These are phyloP conservation scores for Ophiostoma piceae DNA, from an alignment of 2,329 filamentous ascomycete genomes.

Conservation along the genomic window DNA sequence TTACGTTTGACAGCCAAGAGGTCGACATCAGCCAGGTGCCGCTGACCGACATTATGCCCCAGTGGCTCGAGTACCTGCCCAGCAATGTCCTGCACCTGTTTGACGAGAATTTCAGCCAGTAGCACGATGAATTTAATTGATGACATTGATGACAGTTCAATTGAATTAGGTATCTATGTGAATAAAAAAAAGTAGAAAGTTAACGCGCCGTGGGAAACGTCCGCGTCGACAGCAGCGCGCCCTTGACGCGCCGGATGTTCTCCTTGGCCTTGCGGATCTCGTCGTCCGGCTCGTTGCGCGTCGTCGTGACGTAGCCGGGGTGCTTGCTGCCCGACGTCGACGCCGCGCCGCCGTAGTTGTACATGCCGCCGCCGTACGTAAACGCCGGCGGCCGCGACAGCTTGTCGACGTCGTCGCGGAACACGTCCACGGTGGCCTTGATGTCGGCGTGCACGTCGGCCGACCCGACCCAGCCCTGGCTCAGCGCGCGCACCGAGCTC, in stretches of 20 bases:
- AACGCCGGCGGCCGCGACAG: constrained; percentile 38
- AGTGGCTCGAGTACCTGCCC: constrained; percentile 69
- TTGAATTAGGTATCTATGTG: not conserved
- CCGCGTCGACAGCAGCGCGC: constrained; percentile 66
- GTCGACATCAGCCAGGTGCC: constrained; percentile 67
- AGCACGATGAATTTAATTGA: too few relatives aligned
- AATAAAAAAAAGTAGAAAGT: too few relatives aligned
- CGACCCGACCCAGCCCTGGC: constrained; percentile 20
- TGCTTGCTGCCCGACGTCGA: constrained; percentile 36
- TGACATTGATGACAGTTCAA: too few relatives aligned
- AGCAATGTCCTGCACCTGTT: constrained; percentile 58
- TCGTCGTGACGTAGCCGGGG: constrained; percentile 40
- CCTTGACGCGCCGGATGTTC: constrained; percentile 74
- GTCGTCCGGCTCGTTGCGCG: constrained; percentile 55
- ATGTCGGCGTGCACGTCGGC: constrained; percentile 36
- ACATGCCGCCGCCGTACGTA: constrained; percentile 34
- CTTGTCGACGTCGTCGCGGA: constrained; percentile 62
- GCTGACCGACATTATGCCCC: constrained; percentile 59
- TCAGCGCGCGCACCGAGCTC: constrained; percentile 27
- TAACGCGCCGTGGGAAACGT: constrained; percentile 57
- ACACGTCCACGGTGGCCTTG: constrained; percentile 49
- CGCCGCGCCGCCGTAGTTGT: constrained; percentile 36
- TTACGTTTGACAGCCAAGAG: constrained; percentile 72
- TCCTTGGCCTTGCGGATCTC: constrained; percentile 68
- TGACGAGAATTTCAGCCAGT: constrained; percentile 31